Conservation (phyloP, 1,284 basidiomycete species). For the Porogramme epimiltina region DNA sequence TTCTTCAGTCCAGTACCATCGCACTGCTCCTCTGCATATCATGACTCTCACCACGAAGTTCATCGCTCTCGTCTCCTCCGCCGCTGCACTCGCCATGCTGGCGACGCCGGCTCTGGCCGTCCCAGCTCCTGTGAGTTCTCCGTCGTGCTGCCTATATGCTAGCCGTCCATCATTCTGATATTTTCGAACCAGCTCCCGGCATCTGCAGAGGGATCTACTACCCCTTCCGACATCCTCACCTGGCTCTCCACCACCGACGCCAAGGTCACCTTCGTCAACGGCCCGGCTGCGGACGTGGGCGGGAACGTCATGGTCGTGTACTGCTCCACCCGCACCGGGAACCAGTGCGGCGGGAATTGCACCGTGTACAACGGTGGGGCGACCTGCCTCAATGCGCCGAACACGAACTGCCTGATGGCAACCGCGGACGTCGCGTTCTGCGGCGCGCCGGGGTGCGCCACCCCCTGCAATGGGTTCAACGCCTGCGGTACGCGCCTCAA, state of each 20-base stretch:
- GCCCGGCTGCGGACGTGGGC: neutral
- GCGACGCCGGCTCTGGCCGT: too few relatives aligned
- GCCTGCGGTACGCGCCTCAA: neutral
- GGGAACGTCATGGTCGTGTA: constrained; percentile 1
- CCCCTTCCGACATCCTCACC: too few relatives aligned
- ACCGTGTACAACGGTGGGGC: neutral
- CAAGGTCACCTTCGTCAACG: constrained; percentile 2
- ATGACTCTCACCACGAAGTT: too few relatives aligned
- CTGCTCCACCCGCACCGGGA: neutral
- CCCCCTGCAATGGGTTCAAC: neutral
- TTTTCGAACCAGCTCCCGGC: too few relatives aligned
- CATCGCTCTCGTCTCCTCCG: too few relatives aligned
- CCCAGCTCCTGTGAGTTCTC: too few relatives aligned
- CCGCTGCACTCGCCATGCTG: too few relatives aligned
- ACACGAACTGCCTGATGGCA: neutral
- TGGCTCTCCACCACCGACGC: constrained; percentile 6
- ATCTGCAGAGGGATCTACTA: too few relatives aligned
- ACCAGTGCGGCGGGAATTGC: neutral
- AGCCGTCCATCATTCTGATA: too few relatives aligned
- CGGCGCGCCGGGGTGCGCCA: neutral
- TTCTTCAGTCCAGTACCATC: too few relatives aligned
- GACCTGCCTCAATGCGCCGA: neutral
- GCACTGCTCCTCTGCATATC: too few relatives aligned
- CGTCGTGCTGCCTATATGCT: too few relatives aligned
- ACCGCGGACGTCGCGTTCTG: constrained; percentile 4